phyloP scores from a whole-genome alignment of 2,329 filamentous ascomycete genomes.

The Hypoxylon sp. region DNA sequence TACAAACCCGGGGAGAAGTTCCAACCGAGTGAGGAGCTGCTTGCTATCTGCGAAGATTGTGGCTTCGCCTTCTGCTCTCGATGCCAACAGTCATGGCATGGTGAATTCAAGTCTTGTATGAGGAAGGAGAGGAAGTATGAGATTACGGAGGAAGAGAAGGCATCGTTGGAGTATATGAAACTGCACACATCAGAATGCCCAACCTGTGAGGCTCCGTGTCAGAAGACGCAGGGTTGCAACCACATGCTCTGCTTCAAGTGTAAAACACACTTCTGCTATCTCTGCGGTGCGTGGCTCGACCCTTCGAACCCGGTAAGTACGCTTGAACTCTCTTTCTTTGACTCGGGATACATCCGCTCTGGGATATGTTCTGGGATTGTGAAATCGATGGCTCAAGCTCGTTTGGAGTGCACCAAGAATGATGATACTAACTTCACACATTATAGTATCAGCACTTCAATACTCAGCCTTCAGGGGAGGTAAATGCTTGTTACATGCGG shows the following conservation, averaged over 20 bases:
- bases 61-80: constrained; percentile 85
- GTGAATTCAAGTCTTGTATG: constrained; percentile 79
- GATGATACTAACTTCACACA: constrained; percentile 71
- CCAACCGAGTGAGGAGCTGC: constrained; percentile 64
- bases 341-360: neutral
- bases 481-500: constrained; percentile 81
- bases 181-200: constrained; percentile 89
- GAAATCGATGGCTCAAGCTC: neutral
- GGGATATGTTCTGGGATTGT: neutral
- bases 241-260: constrained; percentile 96
- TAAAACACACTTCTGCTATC: constrained; percentile 92
- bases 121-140: constrained; percentile 75
- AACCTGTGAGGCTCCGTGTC: constrained; percentile 84
- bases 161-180: constrained; percentile 85
- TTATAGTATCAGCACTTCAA: constrained; percentile 85
- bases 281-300: constrained; percentile 89
- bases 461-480: constrained; percentile 62
- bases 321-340: constrained; percentile 1
- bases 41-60: constrained; percentile 91
- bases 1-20: constrained; percentile 46
- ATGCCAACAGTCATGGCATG: constrained; percentile 87
- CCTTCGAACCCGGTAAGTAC: constrained; percentile 72
- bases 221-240: constrained; percentile 95
- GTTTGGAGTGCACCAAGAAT: neutral
- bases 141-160: constrained; percentile 85